Evolutionary conservation across 495 filamentous ascomycete species (phyloP), one percentile per base, ranked within the genome.

Genomic region (Aspergillus leporis): DNA sequence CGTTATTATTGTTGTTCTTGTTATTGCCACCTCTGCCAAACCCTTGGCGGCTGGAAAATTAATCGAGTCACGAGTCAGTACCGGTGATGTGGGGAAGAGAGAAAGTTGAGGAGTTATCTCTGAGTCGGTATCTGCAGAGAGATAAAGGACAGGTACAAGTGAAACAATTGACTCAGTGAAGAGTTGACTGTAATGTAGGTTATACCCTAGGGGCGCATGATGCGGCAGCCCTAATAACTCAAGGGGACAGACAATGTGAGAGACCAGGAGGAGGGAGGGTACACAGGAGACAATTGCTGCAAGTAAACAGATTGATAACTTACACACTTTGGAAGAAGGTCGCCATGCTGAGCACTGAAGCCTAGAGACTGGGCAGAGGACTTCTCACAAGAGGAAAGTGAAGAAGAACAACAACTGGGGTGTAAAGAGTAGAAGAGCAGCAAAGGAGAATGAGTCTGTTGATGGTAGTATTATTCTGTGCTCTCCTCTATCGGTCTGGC

Each of bases 261-360:
- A 49, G 60, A 46, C 34, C 46, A 55, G 43, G 46, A 14, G 8
- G 2, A 9, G 32, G 48, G 50, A 51, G 59, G 51, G 32, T 54
- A 45, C 58, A 46, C 60, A 55, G 52, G 59, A 51, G 21, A 54
- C 54, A 54, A 63, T 19, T 36, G 32, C 51, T 51, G 56, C 12
- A 51, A 49, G 49, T 40, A 55, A 52, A 43, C 47, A 28, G 38
- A 36, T 34, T 30, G 49, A 55, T 34, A 55, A 89, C 88, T 81
- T 81, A 91, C 89, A 91, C 88, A 70, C 88, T 88, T 69, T 88
- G 89, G 66, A 91, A 89, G 69, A 90, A 81, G 71, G 86, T 89
- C 58, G 88, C 86, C 89, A 91, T 91, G 56, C 64, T 82, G 69
- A 45, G 13, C 19, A 48, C 14, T 16, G 30, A 8, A 19, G 50